Evolutionary conservation across 2,329 filamentous ascomycete genomes (phyloP).

Genomic region (Nannizziopsis arthrosporioides): DNA sequence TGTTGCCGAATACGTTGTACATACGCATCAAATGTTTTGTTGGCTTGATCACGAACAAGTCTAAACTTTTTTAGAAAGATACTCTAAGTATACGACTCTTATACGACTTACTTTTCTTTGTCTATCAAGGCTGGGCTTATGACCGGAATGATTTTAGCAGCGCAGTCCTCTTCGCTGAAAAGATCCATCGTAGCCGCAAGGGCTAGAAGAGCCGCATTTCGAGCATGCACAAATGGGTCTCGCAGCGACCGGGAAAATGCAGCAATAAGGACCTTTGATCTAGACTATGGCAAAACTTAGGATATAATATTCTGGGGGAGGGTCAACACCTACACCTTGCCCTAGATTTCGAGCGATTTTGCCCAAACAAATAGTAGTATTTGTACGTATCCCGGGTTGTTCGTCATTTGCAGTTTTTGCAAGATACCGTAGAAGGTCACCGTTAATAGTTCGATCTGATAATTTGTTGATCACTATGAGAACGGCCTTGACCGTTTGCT

Average conservation of each 20-base stretch:
- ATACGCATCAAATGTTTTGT: slow-evolving; percentile 79
- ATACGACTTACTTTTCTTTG: slow-evolving; percentile 61
- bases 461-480: slow-evolving; percentile 78
- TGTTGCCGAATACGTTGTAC: slow-evolving; percentile 72
- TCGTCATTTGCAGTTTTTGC: slow-evolving; percentile 97
- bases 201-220: slow-evolving; percentile 79
- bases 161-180: slow-evolving; percentile 84
- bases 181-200: slow-evolving; percentile 73
- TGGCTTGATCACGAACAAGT: slow-evolving; percentile 77
- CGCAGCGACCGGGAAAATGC: slow-evolving; percentile 81
- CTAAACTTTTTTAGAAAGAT: slow-evolving; percentile 22
- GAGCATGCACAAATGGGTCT: slow-evolving; percentile 88
- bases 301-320: neutral
- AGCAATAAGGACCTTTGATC: slow-evolving; percentile 82
- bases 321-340: slow-evolving; percentile 35
- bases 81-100: neutral
- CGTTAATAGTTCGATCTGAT: slow-evolving; percentile 85
- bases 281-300: slow-evolving; percentile 43
- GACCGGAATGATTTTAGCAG: slow-evolving; percentile 66
- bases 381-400: slow-evolving; percentile 91
- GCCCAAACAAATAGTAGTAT: slow-evolving; percentile 92
- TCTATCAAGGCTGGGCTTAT: slow-evolving; percentile 79
- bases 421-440: slow-evolving; percentile 77
- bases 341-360: slow-evolving; percentile 90
- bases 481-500: slow-evolving; percentile 92